Evolutionary conservation across 768 basidiomycete species (phyloP).

Genomic region (Lentinula guzmanii): DNA sequence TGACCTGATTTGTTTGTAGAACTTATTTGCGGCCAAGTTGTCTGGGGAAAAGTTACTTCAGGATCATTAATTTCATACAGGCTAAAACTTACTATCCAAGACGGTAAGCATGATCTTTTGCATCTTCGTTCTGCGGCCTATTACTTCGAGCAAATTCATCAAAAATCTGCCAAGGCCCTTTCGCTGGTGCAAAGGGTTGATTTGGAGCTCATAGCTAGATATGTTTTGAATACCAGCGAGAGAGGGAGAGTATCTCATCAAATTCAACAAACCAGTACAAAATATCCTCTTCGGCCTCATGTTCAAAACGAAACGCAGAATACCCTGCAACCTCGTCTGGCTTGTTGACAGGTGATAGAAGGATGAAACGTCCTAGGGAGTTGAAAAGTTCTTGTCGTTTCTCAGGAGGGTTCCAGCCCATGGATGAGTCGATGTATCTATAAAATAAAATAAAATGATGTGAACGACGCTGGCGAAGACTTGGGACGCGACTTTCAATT

Average conservation of each 20-base stretch:
- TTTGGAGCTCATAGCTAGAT: conserved; percentile 74
- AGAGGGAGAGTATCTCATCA: background rate
- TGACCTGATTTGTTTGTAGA: conserved; percentile 55
- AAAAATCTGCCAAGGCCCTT: conserved; percentile 56
- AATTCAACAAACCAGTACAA: conserved; percentile 58
- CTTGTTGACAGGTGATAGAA: conserved; percentile 25
- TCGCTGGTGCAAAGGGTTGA: conserved; percentile 35
- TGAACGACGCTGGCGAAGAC: background rate
- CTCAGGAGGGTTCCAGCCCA: conserved; percentile 56
- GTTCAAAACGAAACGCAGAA: conserved; percentile 69
- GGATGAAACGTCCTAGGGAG: conserved; percentile 51
- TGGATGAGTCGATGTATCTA: conserved; percentile 52
- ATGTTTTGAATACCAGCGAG: background rate
- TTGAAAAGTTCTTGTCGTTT: conserved; percentile 62
- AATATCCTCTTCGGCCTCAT: conserved; percentile 51
- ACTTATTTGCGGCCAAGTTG: conserved; percentile 37
- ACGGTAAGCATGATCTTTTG: conserved; percentile 71
- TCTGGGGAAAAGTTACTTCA: conserved; percentile 22
- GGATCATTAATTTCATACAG: conserved; percentile 2
- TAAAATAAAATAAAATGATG: background rate
- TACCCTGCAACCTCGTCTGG: conserved; percentile 27
- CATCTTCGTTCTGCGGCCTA: conserved; percentile 53
- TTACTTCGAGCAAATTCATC: conserved; percentile 39
- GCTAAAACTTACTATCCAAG: conserved; percentile 50
- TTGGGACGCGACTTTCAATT: conserved; percentile 25